Evolutionary conservation across 176 grass and related monocot species (phyloP), one percentile per base, ranked within the genome.

Genomic region (Oryza brachyantha): DNA sequence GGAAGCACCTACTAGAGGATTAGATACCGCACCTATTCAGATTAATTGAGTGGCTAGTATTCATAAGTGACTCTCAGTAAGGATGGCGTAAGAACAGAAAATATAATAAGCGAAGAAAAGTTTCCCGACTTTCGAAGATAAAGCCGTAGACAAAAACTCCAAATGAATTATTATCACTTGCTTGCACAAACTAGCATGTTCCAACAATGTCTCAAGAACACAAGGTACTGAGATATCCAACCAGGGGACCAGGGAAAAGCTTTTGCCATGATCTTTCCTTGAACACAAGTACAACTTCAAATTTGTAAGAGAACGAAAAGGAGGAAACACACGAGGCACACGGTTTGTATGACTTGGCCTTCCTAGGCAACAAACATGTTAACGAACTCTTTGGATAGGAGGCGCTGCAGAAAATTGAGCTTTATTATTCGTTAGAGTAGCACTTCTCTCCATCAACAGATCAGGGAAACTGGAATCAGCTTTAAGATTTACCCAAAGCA

Each of bases 351-450:
- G 45, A 65, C 28, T 46, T 46, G 66, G 8, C 68, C 66, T 79
- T 21, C 73, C 73, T 32, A 78, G 36, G 19, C 58, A 50, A 17
- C 31, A 42, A 64, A 17, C 31, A 42, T 55, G 77, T 28, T 7
- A 34, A 64, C 13, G 6, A 34, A 40, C 41, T 29, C 36, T 57
- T 45, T 21, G 34, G 25, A 66, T 52, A 52, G 45, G 64, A 35
- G 35, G 50, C 57, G 42, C 42, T 58, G 58, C 43, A 81, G 29
- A 46, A 63, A 76, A 62, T n/a, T 43, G 76, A 72, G 42, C 86
- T 61, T 36, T 58, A 84, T 84, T 81, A 84, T 89, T 89, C 71
- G 40, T 84, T 72, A 89, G 77, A 85, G 62, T 76, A 89, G 66
- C 77, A 81, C 72, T 81, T 65, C 12, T 81, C 58, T 34, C 58